A percentile compares a stretch with the other conserved stretches of the same genome.
phyloP scores from a whole-genome alignment of 192 early-diverging fungal genomes.

The Rhizoclosmatium sp. region DNA sequence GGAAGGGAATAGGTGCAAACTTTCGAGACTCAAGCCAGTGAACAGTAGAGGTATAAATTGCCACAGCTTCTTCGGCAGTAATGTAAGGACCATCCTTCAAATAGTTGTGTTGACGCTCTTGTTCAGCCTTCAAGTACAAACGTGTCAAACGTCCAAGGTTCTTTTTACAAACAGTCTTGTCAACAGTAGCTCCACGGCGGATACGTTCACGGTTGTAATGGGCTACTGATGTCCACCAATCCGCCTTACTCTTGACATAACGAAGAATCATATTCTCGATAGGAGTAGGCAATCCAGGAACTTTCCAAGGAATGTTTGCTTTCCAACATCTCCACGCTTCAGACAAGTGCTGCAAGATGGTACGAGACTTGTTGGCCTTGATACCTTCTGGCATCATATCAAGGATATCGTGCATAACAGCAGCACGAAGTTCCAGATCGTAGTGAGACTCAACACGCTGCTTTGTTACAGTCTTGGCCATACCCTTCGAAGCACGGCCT shows the following conservation, averaged over 20 bases:
- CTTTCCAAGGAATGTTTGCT: slow-evolving; percentile 99
- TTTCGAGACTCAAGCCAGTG: slow-evolving; percentile 98
- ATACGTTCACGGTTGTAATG: slow-evolving; percentile 99
- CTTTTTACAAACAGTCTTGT: slow-evolving; percentile 99
- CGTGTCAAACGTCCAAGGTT: slow-evolving; percentile 98
- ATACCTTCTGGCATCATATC: slow-evolving; percentile 99
- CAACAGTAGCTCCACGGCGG: slow-evolving; percentile 96
- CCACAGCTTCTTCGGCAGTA: slow-evolving; percentile 96
- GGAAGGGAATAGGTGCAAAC: slow-evolving; percentile 98
- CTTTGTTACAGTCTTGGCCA: slow-evolving; percentile 98
- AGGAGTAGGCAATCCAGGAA: slow-evolving; percentile 95
- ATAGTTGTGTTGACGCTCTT: slow-evolving; percentile 99
- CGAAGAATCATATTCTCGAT: slow-evolving; percentile 99
- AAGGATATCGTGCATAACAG: slow-evolving; percentile 98
- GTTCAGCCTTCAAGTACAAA: slow-evolving; percentile 98
- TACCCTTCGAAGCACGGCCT: slow-evolving; percentile 95
- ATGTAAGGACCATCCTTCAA: slow-evolving; percentile 99
- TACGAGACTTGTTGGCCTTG: slow-evolving; percentile 94
- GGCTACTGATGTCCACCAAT: slow-evolving; percentile 99
- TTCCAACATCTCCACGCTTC: slow-evolving; percentile 96
- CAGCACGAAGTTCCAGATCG: slow-evolving; percentile 96
- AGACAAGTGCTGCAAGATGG: slow-evolving; percentile 93
- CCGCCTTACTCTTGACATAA: slow-evolving; percentile 99
- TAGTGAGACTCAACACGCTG: slow-evolving; percentile 99
- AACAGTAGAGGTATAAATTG: slow-evolving; percentile 96